Evolutionary conservation across 2,329 filamentous ascomycete species (phyloP).

Genomic region (Penicillium sp.): DNA sequence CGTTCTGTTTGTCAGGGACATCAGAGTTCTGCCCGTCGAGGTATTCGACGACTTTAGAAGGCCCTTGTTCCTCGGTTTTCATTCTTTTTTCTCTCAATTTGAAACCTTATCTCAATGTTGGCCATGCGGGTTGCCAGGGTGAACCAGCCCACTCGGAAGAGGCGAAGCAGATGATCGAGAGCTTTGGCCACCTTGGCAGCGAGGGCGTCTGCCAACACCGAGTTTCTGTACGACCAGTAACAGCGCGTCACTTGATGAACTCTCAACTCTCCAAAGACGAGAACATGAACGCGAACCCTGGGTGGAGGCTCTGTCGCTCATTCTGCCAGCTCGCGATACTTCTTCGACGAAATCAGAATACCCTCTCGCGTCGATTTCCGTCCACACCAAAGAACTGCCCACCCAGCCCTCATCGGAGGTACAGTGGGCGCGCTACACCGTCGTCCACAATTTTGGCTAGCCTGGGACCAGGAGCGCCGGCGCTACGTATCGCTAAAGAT

Average conservation of each 20-base stretch:
- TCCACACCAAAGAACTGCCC: constrained; percentile 9
- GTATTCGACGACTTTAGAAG: constrained; percentile 5
- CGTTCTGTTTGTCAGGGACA: neutral
- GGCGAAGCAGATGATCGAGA: too few relatives aligned
- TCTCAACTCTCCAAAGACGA: neutral
- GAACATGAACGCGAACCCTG: constrained; percentile 1
- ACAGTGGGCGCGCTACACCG: constrained; percentile 15
- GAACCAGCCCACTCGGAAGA: too few relatives aligned
- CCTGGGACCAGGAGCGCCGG: constrained; percentile 11
- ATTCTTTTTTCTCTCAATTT: neutral
- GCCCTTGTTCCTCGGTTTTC: neutral
- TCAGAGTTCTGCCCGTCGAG: neutral
- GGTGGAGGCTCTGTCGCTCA: neutral
- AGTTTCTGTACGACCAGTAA: too few relatives aligned
- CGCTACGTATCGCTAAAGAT: constrained; percentile 26
- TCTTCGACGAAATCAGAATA: neutral
- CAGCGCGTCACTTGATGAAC: too few relatives aligned
- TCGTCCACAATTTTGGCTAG: constrained; percentile 21
- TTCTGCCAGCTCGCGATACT: neutral
- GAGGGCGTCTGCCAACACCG: too few relatives aligned
- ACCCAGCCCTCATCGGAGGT: constrained; percentile 33
- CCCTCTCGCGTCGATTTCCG: neutral
- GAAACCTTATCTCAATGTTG: too few relatives aligned
- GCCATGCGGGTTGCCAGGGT: too few relatives aligned
- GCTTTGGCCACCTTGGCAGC: too few relatives aligned